These are phyloP conservation scores for Fraxinus americana DNA, from an alignment of 257 asterid species.

Conservation along the genomic window DNA sequence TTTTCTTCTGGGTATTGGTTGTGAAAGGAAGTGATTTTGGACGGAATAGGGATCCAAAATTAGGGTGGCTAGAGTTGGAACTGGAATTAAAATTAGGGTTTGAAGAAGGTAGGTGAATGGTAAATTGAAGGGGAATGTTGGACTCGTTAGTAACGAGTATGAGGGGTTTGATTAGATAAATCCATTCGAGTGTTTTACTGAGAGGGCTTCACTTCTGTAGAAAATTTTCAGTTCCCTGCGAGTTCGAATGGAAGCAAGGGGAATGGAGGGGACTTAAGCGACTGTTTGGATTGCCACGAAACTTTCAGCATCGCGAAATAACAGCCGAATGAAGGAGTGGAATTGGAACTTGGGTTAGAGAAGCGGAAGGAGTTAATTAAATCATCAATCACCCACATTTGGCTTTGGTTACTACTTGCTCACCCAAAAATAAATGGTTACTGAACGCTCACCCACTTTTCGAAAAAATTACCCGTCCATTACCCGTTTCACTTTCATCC, in stretches of 20 bases:
- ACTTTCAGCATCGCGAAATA: too few relatives aligned
- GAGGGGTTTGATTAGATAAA: constrained; percentile 42
- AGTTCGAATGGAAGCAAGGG: background rate
- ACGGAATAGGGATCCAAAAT: constrained; percentile 29
- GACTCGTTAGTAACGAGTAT: constrained; percentile 44
- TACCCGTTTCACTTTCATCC: too few relatives aligned
- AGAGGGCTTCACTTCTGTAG: background rate
- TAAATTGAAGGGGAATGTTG: constrained; percentile 53
- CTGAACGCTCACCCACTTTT: too few relatives aligned
- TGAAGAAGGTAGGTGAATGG: constrained; percentile 47
- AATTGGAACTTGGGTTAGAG: too few relatives aligned
- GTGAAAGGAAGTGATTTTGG: constrained; percentile 41
- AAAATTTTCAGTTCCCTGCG: background rate
- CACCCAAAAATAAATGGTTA: too few relatives aligned
- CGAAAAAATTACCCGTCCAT: too few relatives aligned
- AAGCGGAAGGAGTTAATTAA: too few relatives aligned
- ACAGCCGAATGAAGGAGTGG: too few relatives aligned
- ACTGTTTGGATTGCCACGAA: too few relatives aligned
- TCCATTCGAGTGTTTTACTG: constrained; percentile 43
- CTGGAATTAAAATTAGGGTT: constrained; percentile 32
- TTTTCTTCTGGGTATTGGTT: constrained; percentile 66
- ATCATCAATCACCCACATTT: too few relatives aligned
- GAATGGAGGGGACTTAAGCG: background rate
- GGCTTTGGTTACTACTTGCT: too few relatives aligned
- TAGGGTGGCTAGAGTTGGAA: constrained; percentile 31